phyloP scores from a whole-genome alignment of 306 rosid genomes.

The Citrullus amarus region DNA sequence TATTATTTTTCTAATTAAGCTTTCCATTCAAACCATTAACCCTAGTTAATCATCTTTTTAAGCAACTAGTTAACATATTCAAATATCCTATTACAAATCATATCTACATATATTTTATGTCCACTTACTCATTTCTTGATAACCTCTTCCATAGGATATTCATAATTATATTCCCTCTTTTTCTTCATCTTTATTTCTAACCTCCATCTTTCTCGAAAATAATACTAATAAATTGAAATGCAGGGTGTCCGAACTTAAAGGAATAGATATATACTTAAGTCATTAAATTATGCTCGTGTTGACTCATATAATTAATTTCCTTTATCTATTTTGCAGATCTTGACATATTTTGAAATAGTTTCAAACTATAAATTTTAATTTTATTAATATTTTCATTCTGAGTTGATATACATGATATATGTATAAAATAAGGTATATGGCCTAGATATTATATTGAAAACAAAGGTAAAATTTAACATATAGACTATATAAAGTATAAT shows the following conservation, averaged over 20 bases:
- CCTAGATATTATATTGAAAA: neutral
- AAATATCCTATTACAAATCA: constrained; percentile 1
- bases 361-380: no score
- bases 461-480: neutral
- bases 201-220: neutral
- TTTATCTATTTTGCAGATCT: no score
- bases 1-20: neutral
- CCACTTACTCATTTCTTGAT: neutral
- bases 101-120: neutral
- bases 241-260: no score
- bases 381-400: no score
- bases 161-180: neutral
- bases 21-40: constrained; percentile 6
- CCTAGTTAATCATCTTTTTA: neutral
- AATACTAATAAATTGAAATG: neutral
- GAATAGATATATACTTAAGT: no score
- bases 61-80: neutral
- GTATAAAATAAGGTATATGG: neutral
- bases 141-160: neutral
- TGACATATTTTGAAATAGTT: no score
- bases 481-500: neutral
- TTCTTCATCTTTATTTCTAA: neutral
- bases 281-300: no score
- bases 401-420: neutral
- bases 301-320: no score